phyloP scores from a whole-genome alignment of 1,284 basidiomycete genomes.

The Trichosporon ovoides region DNA sequence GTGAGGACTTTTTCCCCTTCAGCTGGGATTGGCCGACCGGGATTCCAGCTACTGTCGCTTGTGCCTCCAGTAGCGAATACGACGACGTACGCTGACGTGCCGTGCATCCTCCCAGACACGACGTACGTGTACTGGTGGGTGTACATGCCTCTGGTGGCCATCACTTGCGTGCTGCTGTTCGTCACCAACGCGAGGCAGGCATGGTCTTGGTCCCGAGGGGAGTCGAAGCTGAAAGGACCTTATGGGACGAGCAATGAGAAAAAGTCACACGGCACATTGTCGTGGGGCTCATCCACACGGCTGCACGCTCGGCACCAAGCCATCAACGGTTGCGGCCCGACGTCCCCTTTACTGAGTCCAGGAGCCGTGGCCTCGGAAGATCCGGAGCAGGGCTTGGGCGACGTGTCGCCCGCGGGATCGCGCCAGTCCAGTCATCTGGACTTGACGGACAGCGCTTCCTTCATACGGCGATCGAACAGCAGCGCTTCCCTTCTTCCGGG shows the following conservation, averaged over 20 bases:
- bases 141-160: slow-evolving; percentile 56
- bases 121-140: slow-evolving; percentile 57
- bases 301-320: slow-evolving; percentile 16
- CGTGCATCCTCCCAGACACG: slow-evolving; percentile 67
- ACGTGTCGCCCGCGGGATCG: slow-evolving; percentile 14
- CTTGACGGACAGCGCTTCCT: not conserved
- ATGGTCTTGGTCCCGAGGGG: slow-evolving; percentile 19
- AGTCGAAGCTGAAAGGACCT: not conserved
- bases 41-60: slow-evolving; percentile 78
- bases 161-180: slow-evolving; percentile 49
- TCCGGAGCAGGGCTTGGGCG: not conserved
- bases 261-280: slow-evolving; percentile 36
- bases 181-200: slow-evolving; percentile 40
- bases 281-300: slow-evolving; percentile 36
- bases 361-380: not conserved
- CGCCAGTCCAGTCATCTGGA: slow-evolving; percentile 31
- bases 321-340: not conserved
- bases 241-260: slow-evolving; percentile 5
- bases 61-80: slow-evolving; percentile 50
- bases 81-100: slow-evolving; percentile 53
- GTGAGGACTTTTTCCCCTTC: slow-evolving; percentile 79
- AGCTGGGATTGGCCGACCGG: slow-evolving; percentile 67
- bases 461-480: not conserved
- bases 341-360: slow-evolving; percentile 23
- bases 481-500: not conserved